Base-by-base conservation (phyloP, 1,284 basidiomycete species). In the Rhodotorula sp. region DNA sequence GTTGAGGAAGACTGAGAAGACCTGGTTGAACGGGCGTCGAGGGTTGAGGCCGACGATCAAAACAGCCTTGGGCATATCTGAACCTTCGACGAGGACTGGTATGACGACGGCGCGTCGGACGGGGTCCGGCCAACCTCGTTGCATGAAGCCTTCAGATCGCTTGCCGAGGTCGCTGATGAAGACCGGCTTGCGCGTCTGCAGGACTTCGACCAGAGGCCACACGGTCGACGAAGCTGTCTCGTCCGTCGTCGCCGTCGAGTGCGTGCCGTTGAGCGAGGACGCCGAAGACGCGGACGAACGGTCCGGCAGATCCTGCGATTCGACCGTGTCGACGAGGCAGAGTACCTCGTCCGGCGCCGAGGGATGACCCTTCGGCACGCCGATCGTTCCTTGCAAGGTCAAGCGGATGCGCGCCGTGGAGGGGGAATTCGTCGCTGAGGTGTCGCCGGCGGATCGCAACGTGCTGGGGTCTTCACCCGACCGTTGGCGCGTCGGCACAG, bases 21-120 rank as follows among this genome's bases (percentile, higher is more conserved):
- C 46, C 16, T 39, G 31, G 58, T 66, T 66, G 34, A 39, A 66
- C 14, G 65, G 65, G 8, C 65, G 43, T 81, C 14, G 80, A 75
- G 69, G 80, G 78, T 75, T 84, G 80, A 61, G 79, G 6, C 83
- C 83, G 5, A 84, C 69, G 49, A 84, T 78, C 15, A 83, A 68
- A 1, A 83, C 77, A 2, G 80, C 78, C n/a, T 70, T 71, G 2
- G 82, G 81, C 0, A 80, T 54, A 4, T 72, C 78, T 12, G 79
- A 78, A 12, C 80, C 80, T 18, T 78, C 76, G 61, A 80, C 80
- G 58, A 74, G 70, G 58, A 84, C 79, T 0, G 83, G 83, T 1
- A 84, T 78, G 12, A 83, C 79, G 18, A 84, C 77, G 0, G 83
- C 83, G 8, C 80, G 78, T 47, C 71, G 76, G 0, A 82, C 80